Percentiles rank a stretch among this genome's conserved stretches.
These are phyloP conservation scores for Trichophyton rubrum DNA, from an alignment of 2,329 filamentous ascomycete genomes.

Conservation along the genomic window DNA sequence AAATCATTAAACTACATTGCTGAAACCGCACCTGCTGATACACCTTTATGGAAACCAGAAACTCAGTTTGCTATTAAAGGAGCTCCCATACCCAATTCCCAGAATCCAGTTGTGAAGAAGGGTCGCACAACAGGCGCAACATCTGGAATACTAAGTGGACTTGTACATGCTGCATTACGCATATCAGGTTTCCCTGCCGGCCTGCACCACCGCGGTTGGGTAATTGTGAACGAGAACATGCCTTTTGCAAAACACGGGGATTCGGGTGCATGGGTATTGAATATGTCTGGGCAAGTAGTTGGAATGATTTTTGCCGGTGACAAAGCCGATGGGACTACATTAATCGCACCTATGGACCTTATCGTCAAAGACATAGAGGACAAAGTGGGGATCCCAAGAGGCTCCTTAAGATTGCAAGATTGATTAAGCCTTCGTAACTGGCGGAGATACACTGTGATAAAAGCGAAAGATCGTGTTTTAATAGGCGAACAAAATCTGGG, in stretches of 20 bases:
- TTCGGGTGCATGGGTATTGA: constrained; percentile 3
- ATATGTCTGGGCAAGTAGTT: not conserved
- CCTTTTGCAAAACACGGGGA: not conserved
- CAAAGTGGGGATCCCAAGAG: not conserved
- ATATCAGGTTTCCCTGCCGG: not conserved
- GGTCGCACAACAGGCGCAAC: not conserved
- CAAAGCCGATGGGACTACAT: not conserved
- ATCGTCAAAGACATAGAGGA: constrained; percentile 4
- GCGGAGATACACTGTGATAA: too few relatives aligned
- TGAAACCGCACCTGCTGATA: not conserved
- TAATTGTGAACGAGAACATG: not conserved
- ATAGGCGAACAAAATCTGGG: too few relatives aligned
- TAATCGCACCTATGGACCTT: constrained; percentile 1
- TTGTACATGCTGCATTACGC: not conserved
- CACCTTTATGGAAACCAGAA: not conserved
- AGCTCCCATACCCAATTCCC: not conserved
- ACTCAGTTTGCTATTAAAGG: too few relatives aligned
- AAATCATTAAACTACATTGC: not conserved
- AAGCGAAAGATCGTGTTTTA: too few relatives aligned
- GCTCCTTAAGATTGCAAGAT: not conserved
- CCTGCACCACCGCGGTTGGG: not conserved
- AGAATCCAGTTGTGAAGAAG: not conserved
- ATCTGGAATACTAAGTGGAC: not conserved
- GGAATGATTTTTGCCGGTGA: constrained; percentile 4
- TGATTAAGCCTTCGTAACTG: too few relatives aligned